Evolutionary conservation across 768 basidiomycete genomes (phyloP), one percentile per base, ranked within the genome.

Genomic region (Naganishia onofrii): DNA sequence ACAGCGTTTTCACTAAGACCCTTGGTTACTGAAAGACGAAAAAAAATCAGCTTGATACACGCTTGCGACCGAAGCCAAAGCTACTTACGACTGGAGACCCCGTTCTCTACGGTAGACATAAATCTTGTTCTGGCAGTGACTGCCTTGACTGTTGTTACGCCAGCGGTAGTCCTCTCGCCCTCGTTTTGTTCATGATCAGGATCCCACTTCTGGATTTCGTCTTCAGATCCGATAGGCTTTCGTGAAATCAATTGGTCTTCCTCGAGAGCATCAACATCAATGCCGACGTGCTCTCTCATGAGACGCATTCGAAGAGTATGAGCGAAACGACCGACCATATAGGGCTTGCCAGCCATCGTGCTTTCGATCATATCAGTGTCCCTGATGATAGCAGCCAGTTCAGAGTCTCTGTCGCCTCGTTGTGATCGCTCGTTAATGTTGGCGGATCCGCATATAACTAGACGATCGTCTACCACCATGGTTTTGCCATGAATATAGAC

Each of bases 381-480:
- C 72, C 93, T 85, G 64, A 98, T 91, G 54, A 99, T 88, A 44
- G 91, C 88, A 3, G 93, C 92, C 38, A 98, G 80, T 79, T 99
- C 96, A 2, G 95, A 98, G 80, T 99, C 96, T 32, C 96, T 88
- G 79, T 99, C 95, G 28, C 96, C 96, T 32, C 92, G 86, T 77
- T 92, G 91, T 17, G 92, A 95, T 44, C 96, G 88, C 79, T 99
- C 96, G 77, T 99, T 98, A 83, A 99, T 93, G 79, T 96, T 98
- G 21, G 95, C 95, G 67, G 92, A 93, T 31, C 77, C 78, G 56
- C 75, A 76, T 10, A 80, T 72, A 12, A 78, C 79, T 23, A 80
- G 71, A 63, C 96, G 88, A 79, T 99, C 95, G 78, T 99, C 96
- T 5, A 97, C 93, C 67, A 98, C 88, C 84, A 84, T 84, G n/a